phyloP scores from a whole-genome alignment of 129 eudicot species.

The Gnaphalium uliginosum region DNA sequence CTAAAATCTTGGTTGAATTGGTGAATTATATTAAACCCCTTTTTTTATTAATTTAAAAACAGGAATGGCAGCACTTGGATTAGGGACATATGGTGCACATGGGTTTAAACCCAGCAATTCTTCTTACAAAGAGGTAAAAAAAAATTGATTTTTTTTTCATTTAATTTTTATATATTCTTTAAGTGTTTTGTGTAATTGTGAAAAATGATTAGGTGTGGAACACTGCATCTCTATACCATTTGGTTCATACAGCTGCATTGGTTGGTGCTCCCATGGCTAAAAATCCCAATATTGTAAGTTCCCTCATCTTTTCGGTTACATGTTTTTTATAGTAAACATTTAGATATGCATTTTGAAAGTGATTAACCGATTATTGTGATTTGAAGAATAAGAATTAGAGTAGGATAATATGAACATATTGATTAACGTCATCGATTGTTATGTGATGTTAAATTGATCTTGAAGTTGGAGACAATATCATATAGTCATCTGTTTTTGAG shows the following conservation, averaged over 20 bases:
- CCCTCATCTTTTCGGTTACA: neutral
- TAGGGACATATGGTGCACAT: conserved; percentile 94
- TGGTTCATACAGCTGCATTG: conserved; percentile 93
- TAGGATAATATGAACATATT: neutral
- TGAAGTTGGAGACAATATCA: no score
- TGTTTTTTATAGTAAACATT: neutral
- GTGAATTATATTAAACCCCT: neutral
- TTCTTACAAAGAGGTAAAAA: conserved; percentile 75
- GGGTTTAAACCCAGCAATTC: conserved; percentile 84
- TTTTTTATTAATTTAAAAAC: neutral
- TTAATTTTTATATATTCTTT: neutral
- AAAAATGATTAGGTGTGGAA: conserved; percentile 72
- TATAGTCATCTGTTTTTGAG: no score
- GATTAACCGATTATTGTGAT: neutral
- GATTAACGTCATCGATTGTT: neutral
- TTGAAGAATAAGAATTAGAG: neutral
- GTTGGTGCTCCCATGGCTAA: conserved; percentile 79
- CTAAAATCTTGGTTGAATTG: neutral
- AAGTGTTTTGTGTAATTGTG: conserved; percentile 9
- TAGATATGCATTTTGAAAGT: neutral
- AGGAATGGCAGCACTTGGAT: conserved; percentile 88
- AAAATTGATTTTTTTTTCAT: neutral
- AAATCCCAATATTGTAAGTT: conserved; percentile 70
- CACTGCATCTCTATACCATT: conserved; percentile 85
- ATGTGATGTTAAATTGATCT: no score